These are phyloP conservation scores for Psilocybe sp. DNA, from an alignment of 768 basidiomycete species.

Conservation along the genomic window DNA sequence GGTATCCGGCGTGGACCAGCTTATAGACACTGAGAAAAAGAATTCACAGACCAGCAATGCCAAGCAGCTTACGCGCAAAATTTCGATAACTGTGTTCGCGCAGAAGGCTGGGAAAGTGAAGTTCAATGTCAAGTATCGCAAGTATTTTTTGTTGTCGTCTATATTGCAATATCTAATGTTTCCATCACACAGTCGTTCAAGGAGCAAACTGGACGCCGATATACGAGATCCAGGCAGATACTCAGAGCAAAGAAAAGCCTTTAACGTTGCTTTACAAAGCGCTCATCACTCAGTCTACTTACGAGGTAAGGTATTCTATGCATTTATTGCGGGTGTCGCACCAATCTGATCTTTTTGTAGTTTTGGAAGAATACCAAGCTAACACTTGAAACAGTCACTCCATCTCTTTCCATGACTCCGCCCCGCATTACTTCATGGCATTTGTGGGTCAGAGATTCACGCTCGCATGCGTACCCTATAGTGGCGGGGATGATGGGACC, in stretches of 20 bases:
- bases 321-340: neutral
- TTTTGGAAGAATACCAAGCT: conserved; percentile 33
- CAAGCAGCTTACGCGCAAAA: no score
- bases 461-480: neutral
- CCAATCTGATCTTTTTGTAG: conserved; percentile 11
- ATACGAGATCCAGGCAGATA: conserved; percentile 41
- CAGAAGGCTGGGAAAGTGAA: conserved; percentile 8
- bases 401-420: neutral
- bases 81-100: neutral
- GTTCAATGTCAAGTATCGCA: conserved; percentile 27
- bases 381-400: conserved; percentile 27
- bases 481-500: neutral
- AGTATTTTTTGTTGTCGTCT: neutral
- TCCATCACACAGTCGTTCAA: conserved; percentile 12
- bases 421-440: conserved; percentile 3
- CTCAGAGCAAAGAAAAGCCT: conserved; percentile 23
- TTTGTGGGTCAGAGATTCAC: neutral
- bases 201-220: conserved; percentile 29
- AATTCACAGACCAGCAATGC: no score
- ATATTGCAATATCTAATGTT: neutral
- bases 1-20: conserved; percentile 7
- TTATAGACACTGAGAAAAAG: no score
- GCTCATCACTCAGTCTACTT: conserved; percentile 32
- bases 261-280: conserved; percentile 37
- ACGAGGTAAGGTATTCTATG: conserved; percentile 26